Conservation (phyloP, 1,284 basidiomycete genomes). For the Moesziomyces antarcticus region DNA sequence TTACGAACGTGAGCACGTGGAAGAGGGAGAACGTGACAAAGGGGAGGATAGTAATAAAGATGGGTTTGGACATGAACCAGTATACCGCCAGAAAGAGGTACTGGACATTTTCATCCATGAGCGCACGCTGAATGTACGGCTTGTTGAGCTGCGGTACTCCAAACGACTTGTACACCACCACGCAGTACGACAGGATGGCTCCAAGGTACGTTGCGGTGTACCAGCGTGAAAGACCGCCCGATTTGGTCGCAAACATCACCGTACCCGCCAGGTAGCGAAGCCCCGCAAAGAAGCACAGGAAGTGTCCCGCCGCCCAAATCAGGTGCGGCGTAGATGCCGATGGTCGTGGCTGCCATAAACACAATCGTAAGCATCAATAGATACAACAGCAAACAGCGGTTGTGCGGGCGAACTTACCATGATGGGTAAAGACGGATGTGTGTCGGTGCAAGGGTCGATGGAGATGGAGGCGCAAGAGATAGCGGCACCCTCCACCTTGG, state of each 20-base stretch:
- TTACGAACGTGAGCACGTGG: conserved; percentile 64
- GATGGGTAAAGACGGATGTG: no score
- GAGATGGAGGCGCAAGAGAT: no score
- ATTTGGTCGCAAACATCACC: conserved; percentile 50
- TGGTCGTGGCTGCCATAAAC: conserved; percentile 46
- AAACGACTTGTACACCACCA: conserved; percentile 68
- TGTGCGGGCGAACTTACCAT: no score
- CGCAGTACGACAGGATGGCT: conserved; percentile 67
- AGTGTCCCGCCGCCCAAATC: conserved; percentile 67
- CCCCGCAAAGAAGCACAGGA: conserved; percentile 65
- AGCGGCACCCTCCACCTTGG: no score
- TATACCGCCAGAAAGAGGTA: conserved; percentile 67
- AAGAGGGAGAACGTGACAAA: conserved; percentile 68
- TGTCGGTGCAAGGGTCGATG: no score
- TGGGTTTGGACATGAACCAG: conserved; percentile 68
- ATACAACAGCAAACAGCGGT: no score
- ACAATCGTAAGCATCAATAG: conserved; percentile 3
- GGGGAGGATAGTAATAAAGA: conserved; percentile 67
- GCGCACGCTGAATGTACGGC: conserved; percentile 66
- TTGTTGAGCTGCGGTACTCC: conserved; percentile 65
- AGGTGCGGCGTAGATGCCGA: conserved; percentile 66
- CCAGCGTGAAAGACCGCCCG: conserved; percentile 58
- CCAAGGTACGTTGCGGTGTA: conserved; percentile 64
- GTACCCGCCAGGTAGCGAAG: conserved; percentile 61
- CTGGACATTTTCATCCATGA: conserved; percentile 68